phyloP scores from a whole-genome alignment of 768 basidiomycete genomes.

The Kwoniella newhampshirensis region DNA sequence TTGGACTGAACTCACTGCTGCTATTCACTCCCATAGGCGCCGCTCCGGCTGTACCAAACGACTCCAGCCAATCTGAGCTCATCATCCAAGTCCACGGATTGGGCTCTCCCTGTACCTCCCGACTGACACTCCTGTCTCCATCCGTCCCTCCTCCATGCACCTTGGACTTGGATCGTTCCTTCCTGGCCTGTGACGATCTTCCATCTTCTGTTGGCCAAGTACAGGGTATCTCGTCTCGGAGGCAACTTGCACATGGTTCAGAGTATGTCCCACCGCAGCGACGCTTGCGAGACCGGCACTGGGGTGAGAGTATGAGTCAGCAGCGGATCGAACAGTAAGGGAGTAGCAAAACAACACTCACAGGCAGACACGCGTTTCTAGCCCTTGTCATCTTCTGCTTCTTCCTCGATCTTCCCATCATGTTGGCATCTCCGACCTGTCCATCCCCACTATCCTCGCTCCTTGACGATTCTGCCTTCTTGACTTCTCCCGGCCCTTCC shows the following conservation, averaged over 20 bases:
- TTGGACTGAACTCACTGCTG: no score
- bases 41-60: not conserved
- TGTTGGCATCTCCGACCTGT: no score
- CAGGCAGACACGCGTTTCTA: conserved; percentile 26
- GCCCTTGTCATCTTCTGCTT: conserved; percentile 25
- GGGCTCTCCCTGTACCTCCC: no score
- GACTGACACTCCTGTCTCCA: not conserved
- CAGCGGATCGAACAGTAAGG: not conserved
- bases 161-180: conserved; percentile 9
- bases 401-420: no score
- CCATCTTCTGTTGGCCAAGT: conserved; percentile 32
- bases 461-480: no score
- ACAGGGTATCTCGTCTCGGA: conserved; percentile 16
- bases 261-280: conserved; percentile 28
- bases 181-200: conserved; percentile 20
- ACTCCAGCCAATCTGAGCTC: not conserved
- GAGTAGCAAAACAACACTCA: not conserved
- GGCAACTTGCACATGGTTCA: conserved; percentile 27
- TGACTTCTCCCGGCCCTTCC: no score
- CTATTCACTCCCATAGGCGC: no score
- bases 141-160: not conserved
- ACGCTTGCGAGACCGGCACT: conserved; percentile 27
- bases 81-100: conserved; percentile 5
- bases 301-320: not conserved
- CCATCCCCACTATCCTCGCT: no score